Percentiles rank a stretch among this genome's conserved stretches.
phyloP scores from a whole-genome alignment of 2,329 filamentous ascomycete species.

The Fusarium subglutinans region DNA sequence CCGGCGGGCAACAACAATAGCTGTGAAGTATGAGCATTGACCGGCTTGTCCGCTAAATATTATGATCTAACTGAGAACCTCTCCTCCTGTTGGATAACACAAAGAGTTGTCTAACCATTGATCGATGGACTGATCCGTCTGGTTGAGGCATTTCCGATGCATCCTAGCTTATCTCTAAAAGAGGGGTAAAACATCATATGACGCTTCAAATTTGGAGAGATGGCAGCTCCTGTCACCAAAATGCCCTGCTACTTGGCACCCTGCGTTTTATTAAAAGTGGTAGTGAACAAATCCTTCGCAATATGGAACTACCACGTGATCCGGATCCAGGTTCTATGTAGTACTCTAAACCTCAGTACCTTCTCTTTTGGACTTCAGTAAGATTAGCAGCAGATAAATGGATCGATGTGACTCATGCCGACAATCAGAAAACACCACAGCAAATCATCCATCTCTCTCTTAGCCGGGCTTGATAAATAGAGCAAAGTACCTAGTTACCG shows the following conservation, averaged over 20 bases:
- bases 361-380: background rate
- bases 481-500: accelerated
- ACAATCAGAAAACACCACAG: accelerated
- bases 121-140: accelerated
- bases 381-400: background rate
- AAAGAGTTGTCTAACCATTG: too few species aligned
- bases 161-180: background rate
- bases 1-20: too few species aligned
- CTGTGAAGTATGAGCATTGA: background rate
- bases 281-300: background rate
- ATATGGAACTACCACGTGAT: background rate
- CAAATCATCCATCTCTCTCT: accelerated
- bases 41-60: too few species aligned
- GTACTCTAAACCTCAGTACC: background rate
- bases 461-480: accelerated
- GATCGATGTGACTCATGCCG: background rate
- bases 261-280: background rate
- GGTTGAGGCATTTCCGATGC: background rate
- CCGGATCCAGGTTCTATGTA: background rate
- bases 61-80: accelerated
- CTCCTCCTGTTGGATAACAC: background rate
- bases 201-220: accelerated
- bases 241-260: background rate
- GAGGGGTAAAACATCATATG: background rate
- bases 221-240: background rate